These are phyloP conservation scores for Scheffersomyces stambukii DNA, from an alignment of 1,139 yeast genomes.

Conservation along the genomic window DNA sequence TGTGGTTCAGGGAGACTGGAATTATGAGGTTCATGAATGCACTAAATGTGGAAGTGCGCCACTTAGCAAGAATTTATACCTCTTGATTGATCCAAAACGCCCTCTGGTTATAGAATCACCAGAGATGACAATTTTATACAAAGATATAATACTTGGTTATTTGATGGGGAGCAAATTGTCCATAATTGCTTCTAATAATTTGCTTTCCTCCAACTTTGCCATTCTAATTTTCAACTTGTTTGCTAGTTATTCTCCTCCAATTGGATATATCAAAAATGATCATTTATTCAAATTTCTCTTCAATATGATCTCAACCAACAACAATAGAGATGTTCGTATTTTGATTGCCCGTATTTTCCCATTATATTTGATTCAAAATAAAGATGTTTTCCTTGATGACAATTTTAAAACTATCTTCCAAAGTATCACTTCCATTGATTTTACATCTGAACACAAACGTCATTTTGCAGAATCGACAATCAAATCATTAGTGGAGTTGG, in stretches of 20 bases:
- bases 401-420: constrained; percentile 36
- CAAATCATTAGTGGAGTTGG: constrained; percentile 57
- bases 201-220: constrained; percentile 41
- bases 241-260: constrained; percentile 41
- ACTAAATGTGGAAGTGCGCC: constrained; percentile 33
- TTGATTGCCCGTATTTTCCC: constrained; percentile 47
- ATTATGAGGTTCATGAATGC: constrained; percentile 31
- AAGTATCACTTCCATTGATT: constrained; percentile 31
- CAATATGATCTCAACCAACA: constrained; percentile 17
- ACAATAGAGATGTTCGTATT: constrained; percentile 51
- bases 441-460: constrained; percentile 18
- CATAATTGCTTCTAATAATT: constrained; percentile 18
- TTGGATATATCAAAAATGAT: constrained; percentile 15
- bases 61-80: constrained; percentile 19
- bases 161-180: constrained; percentile 4
- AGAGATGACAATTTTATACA: constrained; percentile 17
- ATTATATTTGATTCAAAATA: constrained; percentile 31
- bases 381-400: constrained; percentile 23
- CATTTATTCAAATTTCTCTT: constrained; percentile 20
- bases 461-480: constrained; percentile 63
- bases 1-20: constrained; percentile 27
- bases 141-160: constrained; percentile 19
- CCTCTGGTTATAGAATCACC: constrained; percentile 18
- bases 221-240: constrained; percentile 45
- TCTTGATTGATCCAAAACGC: constrained; percentile 18